These are phyloP conservation scores for Apostasia shenzhenica DNA, from an alignment of 106 monocot genomes.

Conservation along the genomic window DNA sequence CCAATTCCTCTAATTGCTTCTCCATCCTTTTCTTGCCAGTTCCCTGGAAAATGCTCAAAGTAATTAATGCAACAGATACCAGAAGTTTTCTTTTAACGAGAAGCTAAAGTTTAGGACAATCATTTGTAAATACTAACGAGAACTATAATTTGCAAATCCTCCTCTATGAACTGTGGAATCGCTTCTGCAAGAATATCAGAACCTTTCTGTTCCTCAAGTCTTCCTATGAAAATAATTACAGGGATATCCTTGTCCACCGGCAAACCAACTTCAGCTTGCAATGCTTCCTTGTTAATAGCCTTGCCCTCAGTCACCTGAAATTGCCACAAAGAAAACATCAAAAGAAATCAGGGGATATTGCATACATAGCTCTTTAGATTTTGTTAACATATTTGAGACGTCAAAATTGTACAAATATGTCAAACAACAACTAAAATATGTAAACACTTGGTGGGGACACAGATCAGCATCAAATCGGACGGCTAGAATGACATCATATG, in stretches of 20 bases:
- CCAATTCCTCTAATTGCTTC: slow-evolving; percentile 42
- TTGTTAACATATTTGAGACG: too few relatives aligned
- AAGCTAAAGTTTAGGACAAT: background rate
- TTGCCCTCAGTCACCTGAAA: slow-evolving; percentile 79
- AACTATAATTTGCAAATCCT: slow-evolving; percentile 80
- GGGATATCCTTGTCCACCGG: slow-evolving; percentile 60
- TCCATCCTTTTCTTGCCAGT: slow-evolving; percentile 92
- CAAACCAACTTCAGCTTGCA: slow-evolving; percentile 87
- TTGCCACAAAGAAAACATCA: background rate
- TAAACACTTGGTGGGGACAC: too few relatives aligned
- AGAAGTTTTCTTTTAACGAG: background rate
- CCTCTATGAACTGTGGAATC: slow-evolving; percentile 61
- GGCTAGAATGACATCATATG: too few relatives aligned
- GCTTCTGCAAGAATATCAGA: slow-evolving; percentile 84
- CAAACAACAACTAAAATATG: too few relatives aligned
- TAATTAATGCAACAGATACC: background rate
- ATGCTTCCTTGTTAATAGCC: slow-evolving; percentile 71
- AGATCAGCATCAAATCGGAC: too few relatives aligned
- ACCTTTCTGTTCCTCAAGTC: slow-evolving; percentile 96
- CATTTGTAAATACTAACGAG: slow-evolving; percentile 43
- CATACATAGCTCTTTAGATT: too few relatives aligned
- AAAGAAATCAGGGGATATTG: too few relatives aligned
- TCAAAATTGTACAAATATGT: too few relatives aligned
- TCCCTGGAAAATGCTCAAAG: slow-evolving; percentile 41
- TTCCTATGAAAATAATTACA: slow-evolving; percentile 76